A percentile compares a stretch with the other conserved stretches of the same genome.
Evolutionary conservation across 768 basidiomycete species (phyloP).

Genomic region (Termitomyces eurrhizus): DNA sequence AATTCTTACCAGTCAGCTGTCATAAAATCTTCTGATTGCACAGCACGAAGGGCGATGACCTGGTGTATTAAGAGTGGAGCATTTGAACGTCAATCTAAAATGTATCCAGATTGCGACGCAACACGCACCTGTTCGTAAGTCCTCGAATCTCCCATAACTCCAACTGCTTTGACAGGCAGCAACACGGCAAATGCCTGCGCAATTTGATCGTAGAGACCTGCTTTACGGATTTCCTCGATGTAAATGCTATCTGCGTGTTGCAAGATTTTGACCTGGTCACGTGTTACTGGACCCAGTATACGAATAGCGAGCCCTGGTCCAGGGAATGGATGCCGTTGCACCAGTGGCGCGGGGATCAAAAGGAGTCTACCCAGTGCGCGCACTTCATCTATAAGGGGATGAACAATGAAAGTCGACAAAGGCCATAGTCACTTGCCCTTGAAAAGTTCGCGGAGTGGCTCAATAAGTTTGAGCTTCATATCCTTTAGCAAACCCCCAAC

Average conservation of each 20-base stretch:
- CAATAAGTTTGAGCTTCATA: constrained; percentile 99
- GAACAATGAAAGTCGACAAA: constrained; percentile 2
- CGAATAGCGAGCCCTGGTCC: constrained; percentile 98
- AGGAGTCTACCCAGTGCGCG: constrained; percentile 88
- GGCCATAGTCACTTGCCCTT: constrained; percentile 62
- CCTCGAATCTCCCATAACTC: constrained; percentile 94
- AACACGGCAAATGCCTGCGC: constrained; percentile 96
- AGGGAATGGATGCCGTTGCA: constrained; percentile 97
- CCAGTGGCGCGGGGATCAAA: constrained; percentile 87
- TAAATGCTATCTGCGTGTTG: constrained; percentile 94
- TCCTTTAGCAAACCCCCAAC: constrained; percentile 94
- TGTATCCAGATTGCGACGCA: not conserved
- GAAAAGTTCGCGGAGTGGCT: constrained; percentile 95
- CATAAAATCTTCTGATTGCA: constrained; percentile 99
- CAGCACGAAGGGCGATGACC: constrained; percentile 93
- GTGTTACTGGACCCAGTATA: constrained; percentile 92
- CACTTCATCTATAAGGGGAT: constrained; percentile 73
- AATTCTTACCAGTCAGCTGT: constrained; percentile 89
- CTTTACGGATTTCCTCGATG: constrained; percentile 95
- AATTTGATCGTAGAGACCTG: constrained; percentile 89
- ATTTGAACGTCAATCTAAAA: constrained; percentile 3
- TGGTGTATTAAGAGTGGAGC: constrained; percentile 21
- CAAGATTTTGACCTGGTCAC: constrained; percentile 86
- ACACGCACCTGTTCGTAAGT: constrained; percentile 87
- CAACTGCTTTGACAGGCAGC: constrained; percentile 92